Evolutionary conservation across 306 rosid genomes (phyloP), one percentile per base, ranked within the genome.

Genomic region (Notholithocarpus densiflorus): DNA sequence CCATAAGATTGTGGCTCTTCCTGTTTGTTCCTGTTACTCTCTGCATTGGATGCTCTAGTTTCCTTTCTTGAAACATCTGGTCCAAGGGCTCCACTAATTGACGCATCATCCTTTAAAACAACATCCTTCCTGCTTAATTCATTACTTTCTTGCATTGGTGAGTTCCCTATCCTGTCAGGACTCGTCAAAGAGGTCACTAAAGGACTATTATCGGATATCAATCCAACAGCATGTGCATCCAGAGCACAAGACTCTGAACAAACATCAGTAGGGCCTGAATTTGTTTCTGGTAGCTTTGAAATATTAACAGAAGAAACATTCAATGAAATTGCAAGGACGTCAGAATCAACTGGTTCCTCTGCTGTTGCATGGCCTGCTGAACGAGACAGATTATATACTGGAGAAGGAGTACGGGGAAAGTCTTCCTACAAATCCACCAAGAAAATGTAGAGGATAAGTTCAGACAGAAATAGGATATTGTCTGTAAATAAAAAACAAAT

Each of bases 361-460:
- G 82, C 71, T 78, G 87, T 78, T 68, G 88, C 82, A 55, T 73
- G 81, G 76, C 85, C 79, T 51, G 81, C 77, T 61, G 87, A 75
- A 79, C 76, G 82, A 77, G 92, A 79, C 26, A 83, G 89, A 84
- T 75, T 88, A 79, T 83, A 88, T 48, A 88, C 82, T 73, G 92
- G 88, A 81, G 92, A 90, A 45, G 90, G 91, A 6, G 91, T 86
- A n/a, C 89, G 89, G 56, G 92, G 90, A 71, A 87, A 90, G 83
- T 88, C 94, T 75, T 88, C 88, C 94, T 88, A 73, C 64, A 77
- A 77, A 57, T 75, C 24, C 81, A 79, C 45, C 73, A 79, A 27
- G 2, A 77, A 78, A 76, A 68, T 1, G 15, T 48, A 48, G 53
- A 48, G 53, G 53, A 48, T 48, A 48, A 48, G 53, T 12, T 48